Base-by-base conservation (phyloP, 106 monocot genomes). In the Triglochin maritima region DNA sequence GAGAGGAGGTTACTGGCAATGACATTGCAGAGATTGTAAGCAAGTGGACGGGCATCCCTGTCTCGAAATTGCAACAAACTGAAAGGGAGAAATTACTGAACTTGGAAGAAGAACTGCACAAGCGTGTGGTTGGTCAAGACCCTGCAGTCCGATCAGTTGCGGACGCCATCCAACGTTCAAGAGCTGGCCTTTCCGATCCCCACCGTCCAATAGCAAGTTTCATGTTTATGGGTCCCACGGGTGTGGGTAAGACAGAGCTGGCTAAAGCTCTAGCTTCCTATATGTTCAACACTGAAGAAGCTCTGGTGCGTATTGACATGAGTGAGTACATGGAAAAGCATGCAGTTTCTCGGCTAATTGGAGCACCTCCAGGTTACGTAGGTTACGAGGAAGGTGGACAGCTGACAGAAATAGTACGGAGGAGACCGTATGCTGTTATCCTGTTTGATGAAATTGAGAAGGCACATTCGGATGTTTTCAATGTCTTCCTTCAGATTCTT, bases 151-250 rank as follows among this genome's bases (percentile, higher is more conserved):
- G 16, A 69, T 77, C 98, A 55, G 89, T 99, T 65, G 88, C 98
- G 17, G 98, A 99, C 57, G 98, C 98, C 49, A 99, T 99, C 50
- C 98, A 92, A 67, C 79, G 98, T 14, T 99, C 98, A 1, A 78
- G 98, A 42, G 88, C 92, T 54, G 98, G 98, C 47, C 80, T 99
- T 8, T 99, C 98, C 1, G 98, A 99, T 50, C 98, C 98, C 7
- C 82, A 89, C 63, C 92, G 92, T 0, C 98, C 98, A 3, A 99
- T 99, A 64, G 92, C 98, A 14, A 99, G 98, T 77, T 99, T 99
- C 86, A 99, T 99, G 98, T 99, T 99, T 81, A 92, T 98, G 98
- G 98, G 98, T 48, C 98, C 98, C 16, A 92, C 98, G 4, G 98
- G 98, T 57, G 98, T 98, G 50, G 98, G 98, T 44, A 99, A 99